phyloP scores from a whole-genome alignment of 345 rosid species.

The Eucalyptus tenuipes region DNA sequence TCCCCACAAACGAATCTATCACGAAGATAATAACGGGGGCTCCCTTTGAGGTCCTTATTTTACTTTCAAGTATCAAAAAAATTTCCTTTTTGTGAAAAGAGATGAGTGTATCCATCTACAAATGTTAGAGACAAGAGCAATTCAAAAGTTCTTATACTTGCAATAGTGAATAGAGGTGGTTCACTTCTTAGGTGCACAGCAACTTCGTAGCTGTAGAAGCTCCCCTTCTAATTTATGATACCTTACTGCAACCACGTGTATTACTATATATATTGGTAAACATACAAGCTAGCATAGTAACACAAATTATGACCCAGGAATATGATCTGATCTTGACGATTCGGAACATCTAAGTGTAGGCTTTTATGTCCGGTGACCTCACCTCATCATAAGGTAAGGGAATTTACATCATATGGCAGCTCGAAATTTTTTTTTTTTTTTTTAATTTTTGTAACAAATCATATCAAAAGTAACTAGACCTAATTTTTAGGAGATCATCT shows the following conservation, averaged over 20 bases:
- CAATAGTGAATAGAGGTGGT: not conserved
- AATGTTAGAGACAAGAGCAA: too few relatives aligned
- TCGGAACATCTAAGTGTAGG: not conserved
- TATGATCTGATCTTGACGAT: not conserved
- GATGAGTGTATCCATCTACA: too few relatives aligned
- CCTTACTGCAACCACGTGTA: not conserved
- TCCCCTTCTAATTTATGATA: too few relatives aligned
- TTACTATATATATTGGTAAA: not conserved
- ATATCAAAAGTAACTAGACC: too few relatives aligned
- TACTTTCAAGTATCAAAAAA: too few relatives aligned
- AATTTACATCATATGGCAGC: not conserved
- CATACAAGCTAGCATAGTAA: not conserved
- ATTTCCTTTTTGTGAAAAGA: too few relatives aligned
- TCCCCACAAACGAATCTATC: too few relatives aligned
- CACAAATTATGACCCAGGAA: not conserved
- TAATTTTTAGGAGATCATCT: too few relatives aligned
- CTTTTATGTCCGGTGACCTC: not conserved
- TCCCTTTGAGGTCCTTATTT: too few relatives aligned
- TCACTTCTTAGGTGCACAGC: not conserved
- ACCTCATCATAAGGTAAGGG: not conserved
- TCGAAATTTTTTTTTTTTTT: too few relatives aligned
- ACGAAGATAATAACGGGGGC: too few relatives aligned
- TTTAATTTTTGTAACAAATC: not conserved
- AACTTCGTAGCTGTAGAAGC: not conserved
- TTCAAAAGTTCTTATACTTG: too few relatives aligned